Evolutionary conservation across 768 basidiomycete genomes (phyloP).

Genomic region (Crucibulum laeve): DNA sequence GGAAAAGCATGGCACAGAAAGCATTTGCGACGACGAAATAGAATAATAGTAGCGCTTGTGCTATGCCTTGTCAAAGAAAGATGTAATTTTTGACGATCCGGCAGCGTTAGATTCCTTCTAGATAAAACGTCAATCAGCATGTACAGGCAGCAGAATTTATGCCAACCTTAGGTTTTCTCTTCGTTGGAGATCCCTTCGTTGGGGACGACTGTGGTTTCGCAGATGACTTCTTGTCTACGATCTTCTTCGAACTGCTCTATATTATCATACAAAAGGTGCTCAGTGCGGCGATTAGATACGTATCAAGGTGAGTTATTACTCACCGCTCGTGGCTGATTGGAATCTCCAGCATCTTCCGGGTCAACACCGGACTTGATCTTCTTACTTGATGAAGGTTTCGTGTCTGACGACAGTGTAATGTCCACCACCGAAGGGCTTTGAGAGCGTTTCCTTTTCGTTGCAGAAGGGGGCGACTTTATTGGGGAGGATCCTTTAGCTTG

Average conservation of each 20-base stretch:
- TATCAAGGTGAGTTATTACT: not conserved
- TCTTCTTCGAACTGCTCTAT: not conserved
- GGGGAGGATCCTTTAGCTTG: not conserved
- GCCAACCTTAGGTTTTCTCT: conserved; percentile 1
- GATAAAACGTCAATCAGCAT: not conserved
- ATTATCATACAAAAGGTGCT: not conserved
- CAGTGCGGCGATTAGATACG: not conserved
- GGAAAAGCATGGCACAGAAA: no score
- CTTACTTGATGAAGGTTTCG: not conserved
- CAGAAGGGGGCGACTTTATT: not conserved
- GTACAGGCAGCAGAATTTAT: not conserved
- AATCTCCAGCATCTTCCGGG: not conserved
- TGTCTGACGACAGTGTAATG: not conserved
- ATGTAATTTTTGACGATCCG: not conserved
- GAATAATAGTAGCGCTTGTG: not conserved
- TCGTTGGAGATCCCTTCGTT: not conserved
- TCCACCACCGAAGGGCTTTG: not conserved
- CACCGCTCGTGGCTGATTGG: not conserved
- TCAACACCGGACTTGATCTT: not conserved
- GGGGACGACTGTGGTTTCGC: no score
- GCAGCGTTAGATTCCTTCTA: not conserved
- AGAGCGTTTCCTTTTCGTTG: conserved; percentile 1
- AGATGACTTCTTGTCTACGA: no score
- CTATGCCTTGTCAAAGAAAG: conserved; percentile 1
- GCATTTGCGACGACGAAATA: no score